These are phyloP conservation scores for Lagenidium giganteum DNA, from an alignment of 352 stramenopile genomes.

Conservation along the genomic window DNA sequence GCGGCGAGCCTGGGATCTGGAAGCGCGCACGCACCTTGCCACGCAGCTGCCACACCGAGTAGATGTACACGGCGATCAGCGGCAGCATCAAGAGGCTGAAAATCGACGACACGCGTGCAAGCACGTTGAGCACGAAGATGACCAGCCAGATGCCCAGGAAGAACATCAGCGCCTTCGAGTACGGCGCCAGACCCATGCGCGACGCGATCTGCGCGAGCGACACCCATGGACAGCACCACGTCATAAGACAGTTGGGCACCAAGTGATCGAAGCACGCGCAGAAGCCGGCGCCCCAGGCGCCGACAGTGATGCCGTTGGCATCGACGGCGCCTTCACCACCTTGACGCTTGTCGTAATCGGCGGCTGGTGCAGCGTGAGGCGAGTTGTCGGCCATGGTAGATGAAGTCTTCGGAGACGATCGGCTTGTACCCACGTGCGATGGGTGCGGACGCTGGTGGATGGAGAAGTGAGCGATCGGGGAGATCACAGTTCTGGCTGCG, in stretches of 20 bases:
- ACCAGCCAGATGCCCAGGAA: constrained; percentile 50
- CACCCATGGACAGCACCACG: constrained; percentile 21
- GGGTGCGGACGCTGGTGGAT: no score
- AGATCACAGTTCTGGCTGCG: no score
- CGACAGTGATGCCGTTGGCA: constrained; percentile 14
- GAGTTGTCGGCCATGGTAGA: no score
- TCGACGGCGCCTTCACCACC: no score
- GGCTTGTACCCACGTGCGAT: no score
- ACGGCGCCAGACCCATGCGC: constrained; percentile 7
- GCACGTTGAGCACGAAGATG: constrained; percentile 38
- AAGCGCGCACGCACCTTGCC: constrained; percentile 22
- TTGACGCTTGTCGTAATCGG: no score
- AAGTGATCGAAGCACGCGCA: constrained; percentile 24
- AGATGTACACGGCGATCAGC: neutral
- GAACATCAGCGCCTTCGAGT: constrained; percentile 18
- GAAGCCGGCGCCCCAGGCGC: constrained; percentile 18
- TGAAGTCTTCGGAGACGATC: no score
- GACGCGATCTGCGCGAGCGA: constrained; percentile 23
- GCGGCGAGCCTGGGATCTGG: constrained; percentile 18
- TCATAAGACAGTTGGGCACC: constrained; percentile 32
- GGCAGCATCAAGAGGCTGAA: constrained; percentile 39
- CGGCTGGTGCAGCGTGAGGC: no score
- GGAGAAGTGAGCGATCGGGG: no score
- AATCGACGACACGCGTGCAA: no score
- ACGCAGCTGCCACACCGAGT: constrained; percentile 10